A percentile compares a stretch with the other conserved stretches of the same genome.
Conservation (phyloP, 1,139 yeast species). For the Ogataea hybrid region DNA sequence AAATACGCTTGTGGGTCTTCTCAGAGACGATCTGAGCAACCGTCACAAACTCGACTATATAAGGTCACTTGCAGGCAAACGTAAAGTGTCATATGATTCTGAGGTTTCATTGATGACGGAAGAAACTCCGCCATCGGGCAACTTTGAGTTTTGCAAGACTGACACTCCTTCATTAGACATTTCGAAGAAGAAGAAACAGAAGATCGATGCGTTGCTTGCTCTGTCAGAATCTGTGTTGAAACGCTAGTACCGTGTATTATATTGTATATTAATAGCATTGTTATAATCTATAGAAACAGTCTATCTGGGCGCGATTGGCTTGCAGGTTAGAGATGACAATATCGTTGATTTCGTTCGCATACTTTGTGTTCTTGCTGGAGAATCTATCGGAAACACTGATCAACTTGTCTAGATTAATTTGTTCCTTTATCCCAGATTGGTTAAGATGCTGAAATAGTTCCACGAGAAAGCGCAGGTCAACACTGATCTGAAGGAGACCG, state of each 20-base stretch:
- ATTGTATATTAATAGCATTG: conserved; percentile 10
- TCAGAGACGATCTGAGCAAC: conserved; percentile 9
- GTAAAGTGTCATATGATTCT: not conserved
- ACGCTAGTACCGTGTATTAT: conserved; percentile 7
- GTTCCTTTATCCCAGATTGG: conserved; percentile 12
- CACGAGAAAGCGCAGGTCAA: conserved; percentile 27
- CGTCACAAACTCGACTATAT: conserved; percentile 13
- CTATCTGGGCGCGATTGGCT: conserved; percentile 27
- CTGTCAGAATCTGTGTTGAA: conserved; percentile 29
- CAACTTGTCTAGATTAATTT: conserved; percentile 21
- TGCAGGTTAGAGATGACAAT: conserved; percentile 21
- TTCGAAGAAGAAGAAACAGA: conserved; percentile 14
- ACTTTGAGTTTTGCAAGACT: conserved; percentile 6
- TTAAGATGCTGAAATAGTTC: conserved; percentile 23
- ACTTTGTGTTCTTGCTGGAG: conserved; percentile 18
- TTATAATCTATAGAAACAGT: conserved; percentile 22
- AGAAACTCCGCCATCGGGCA: conserved; percentile 3
- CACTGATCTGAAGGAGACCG: conserved; percentile 26
- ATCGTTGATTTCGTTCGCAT: conserved; percentile 18
- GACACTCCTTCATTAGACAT: not conserved
- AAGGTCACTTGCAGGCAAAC: conserved; percentile 11
- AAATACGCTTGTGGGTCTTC: conserved; percentile 17
- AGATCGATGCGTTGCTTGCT: conserved; percentile 38
- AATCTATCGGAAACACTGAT: conserved; percentile 21
- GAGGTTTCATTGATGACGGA: conserved; percentile 3